These are phyloP conservation scores for Nematodospora valgi DNA, from an alignment of 805 yeast species.

Conservation along the genomic window DNA sequence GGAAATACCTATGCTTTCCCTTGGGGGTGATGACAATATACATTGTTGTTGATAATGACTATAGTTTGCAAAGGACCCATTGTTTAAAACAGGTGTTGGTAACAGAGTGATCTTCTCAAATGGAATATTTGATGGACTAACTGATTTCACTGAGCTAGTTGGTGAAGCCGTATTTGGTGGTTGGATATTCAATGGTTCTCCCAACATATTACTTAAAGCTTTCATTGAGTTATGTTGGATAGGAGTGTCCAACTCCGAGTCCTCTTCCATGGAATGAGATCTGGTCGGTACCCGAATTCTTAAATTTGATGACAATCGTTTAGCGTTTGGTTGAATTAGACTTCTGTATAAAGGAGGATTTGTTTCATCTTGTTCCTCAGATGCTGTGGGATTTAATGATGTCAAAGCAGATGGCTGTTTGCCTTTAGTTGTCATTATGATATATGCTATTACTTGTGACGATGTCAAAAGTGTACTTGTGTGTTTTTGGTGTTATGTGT, in stretches of 20 bases:
- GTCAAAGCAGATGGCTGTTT: too few species aligned
- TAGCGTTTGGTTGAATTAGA: neutral
- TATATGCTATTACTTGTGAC: too few species aligned
- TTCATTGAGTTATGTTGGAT: conserved; percentile 2
- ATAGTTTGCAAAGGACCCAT: conserved; percentile 16
- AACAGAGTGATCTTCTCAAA: conserved; percentile 38
- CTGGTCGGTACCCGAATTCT: conserved; percentile 1
- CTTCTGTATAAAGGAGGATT: too few species aligned
- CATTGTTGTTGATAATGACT: conserved; percentile 6
- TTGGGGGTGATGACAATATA: conserved; percentile 6
- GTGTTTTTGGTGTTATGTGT: too few species aligned
- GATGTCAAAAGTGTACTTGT: too few species aligned
- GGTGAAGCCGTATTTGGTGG: conserved; percentile 1
- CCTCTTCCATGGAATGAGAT: too few species aligned
- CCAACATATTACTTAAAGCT: conserved; percentile 1
- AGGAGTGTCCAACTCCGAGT: conserved; percentile 5
- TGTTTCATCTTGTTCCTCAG: too few species aligned
- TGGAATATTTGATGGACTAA: conserved; percentile 5
- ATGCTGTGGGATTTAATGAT: too few species aligned
- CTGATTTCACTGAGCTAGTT: neutral
- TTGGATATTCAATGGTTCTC: conserved; percentile 4
- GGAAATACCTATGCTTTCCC: neutral
- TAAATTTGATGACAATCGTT: neutral
- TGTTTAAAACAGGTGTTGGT: conserved; percentile 43
- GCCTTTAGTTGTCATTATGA: too few species aligned